A percentile compares a stretch with the other conserved stretches of the same genome.
Conservation (phyloP, 2,329 filamentous ascomycete species). For the Emergomyces orientalis region DNA sequence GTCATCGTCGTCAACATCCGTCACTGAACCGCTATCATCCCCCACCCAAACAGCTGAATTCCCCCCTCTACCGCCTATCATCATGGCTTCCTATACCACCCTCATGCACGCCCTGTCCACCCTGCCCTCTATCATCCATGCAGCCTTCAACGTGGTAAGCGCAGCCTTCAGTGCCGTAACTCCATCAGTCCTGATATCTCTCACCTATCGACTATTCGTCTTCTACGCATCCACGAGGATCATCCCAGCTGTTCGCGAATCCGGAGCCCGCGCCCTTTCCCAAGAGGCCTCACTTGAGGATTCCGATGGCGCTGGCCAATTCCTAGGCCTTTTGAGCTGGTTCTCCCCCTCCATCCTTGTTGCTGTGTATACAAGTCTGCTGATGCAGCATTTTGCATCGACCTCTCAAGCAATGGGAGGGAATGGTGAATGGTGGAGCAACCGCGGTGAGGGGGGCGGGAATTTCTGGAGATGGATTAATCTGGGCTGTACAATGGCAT, state of each 20-base stretch:
- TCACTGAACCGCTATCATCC: slow-evolving; percentile 45
- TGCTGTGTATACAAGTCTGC: slow-evolving; percentile 86
- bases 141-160: slow-evolving; percentile 74
- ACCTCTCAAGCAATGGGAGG: slow-evolving; percentile 51
- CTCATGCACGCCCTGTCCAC: slow-evolving; percentile 73
- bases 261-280: slow-evolving; percentile 70
- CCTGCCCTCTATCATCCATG: slow-evolving; percentile 73
- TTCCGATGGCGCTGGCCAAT: slow-evolving; percentile 66
- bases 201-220: slow-evolving; percentile 87
- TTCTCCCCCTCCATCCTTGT: slow-evolving; percentile 93
- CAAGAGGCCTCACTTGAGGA: slow-evolving; percentile 82
- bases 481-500: slow-evolving; percentile 72
- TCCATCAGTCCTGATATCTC: slow-evolving; percentile 87
- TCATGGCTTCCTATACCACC: slow-evolving; percentile 97
- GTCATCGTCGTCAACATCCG: slow-evolving; percentile 68
- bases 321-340: slow-evolving; percentile 79
- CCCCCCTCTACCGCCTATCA: slow-evolving; percentile 89
- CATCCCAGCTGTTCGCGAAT: slow-evolving; percentile 84
- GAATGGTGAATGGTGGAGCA: slow-evolving; percentile 69
- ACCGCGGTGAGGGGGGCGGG: slow-evolving; percentile 71
- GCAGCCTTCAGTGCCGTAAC: slow-evolving; percentile 94
- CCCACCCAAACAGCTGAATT: slow-evolving; percentile 60
- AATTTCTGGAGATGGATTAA: slow-evolving; percentile 94
- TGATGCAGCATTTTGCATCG: slow-evolving; percentile 90
- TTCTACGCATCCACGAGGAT: slow-evolving; percentile 94